A percentile compares a stretch with the other conserved stretches of the same genome.
Evolutionary conservation across 148 eudicot species (phyloP).

Genomic region (Fagopyrum esculentum): DNA sequence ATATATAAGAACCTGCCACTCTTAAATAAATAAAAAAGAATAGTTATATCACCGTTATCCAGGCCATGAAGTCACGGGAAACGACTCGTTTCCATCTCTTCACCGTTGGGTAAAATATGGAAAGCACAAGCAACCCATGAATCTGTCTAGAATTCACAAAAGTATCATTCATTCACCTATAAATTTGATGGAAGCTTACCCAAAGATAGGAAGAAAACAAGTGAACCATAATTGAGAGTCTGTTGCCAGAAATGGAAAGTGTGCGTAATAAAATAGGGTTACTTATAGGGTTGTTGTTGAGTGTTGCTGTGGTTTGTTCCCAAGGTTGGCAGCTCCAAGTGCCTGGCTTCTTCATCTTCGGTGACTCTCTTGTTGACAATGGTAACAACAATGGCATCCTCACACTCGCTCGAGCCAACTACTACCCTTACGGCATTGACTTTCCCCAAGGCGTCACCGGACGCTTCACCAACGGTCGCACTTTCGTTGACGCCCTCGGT

Average conservation of each 20-base stretch:
- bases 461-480: constrained; percentile 69
- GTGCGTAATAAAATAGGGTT: not conserved
- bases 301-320: not conserved
- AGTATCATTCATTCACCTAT: not conserved
- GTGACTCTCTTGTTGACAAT: constrained; percentile 76
- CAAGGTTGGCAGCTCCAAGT: constrained; percentile 24
- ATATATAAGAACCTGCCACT: not conserved
- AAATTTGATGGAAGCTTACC: not conserved
- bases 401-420: constrained; percentile 67
- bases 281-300: not conserved
- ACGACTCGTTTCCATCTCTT: not conserved
- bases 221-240: not conserved
- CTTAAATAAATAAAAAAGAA: not conserved
- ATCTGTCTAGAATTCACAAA: not conserved
- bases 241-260: not conserved
- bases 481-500: constrained; percentile 64
- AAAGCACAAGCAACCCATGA: constrained; percentile 7
- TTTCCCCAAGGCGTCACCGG: constrained; percentile 62
- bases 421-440: constrained; percentile 67
- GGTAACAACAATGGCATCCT: constrained; percentile 66
- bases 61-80: not conserved
- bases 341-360: constrained; percentile 60
- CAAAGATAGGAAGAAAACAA: not conserved
- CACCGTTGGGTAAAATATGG: not conserved
- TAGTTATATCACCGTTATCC: not conserved